Evolutionary conservation across 371 early-diverging fungal genomes (phyloP).

Genomic region (Syncephalastrum racemosum): DNA sequence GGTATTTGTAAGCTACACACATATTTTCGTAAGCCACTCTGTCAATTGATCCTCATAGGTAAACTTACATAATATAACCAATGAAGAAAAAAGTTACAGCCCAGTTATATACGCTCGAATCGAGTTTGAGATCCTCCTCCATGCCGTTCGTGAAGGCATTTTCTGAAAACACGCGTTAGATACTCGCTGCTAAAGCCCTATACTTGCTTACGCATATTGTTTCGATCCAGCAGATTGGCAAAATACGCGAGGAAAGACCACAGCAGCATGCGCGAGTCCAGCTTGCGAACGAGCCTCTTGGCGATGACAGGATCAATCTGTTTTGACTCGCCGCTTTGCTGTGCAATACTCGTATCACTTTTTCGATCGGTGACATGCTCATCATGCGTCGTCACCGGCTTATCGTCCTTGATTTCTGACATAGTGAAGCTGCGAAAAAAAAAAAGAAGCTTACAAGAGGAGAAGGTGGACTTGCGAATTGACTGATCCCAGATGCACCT

Average conservation of each 20-base stretch:
- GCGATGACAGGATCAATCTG: slow-evolving; percentile 17
- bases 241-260: slow-evolving; percentile 71
- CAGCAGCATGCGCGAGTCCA: slow-evolving; percentile 70
- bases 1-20: slow-evolving; percentile 36
- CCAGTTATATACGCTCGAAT: slow-evolving; percentile 53
- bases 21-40: not conserved
- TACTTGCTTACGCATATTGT: slow-evolving; percentile 63
- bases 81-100: slow-evolving; percentile 70
- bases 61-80: slow-evolving; percentile 69
- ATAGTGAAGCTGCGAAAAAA: too few species aligned
- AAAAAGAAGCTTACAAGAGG: too few species aligned
- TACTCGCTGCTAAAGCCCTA: not conserved
- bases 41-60: not conserved
- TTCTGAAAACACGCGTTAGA: slow-evolving; percentile 10
- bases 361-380: too few species aligned
- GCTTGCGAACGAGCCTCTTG: slow-evolving; percentile 54
- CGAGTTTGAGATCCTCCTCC: slow-evolving; percentile 48
- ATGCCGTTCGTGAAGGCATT: slow-evolving; percentile 55
- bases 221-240: slow-evolving; percentile 72
- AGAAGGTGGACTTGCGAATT: too few species aligned
- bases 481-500: too few species aligned
- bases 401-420: too few species aligned
- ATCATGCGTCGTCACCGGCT: too few species aligned
- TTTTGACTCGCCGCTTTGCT: not conserved
- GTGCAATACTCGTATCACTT: not conserved